Conservation (phyloP, 2,329 filamentous ascomycete species). For the Thyridium curvatum region DNA sequence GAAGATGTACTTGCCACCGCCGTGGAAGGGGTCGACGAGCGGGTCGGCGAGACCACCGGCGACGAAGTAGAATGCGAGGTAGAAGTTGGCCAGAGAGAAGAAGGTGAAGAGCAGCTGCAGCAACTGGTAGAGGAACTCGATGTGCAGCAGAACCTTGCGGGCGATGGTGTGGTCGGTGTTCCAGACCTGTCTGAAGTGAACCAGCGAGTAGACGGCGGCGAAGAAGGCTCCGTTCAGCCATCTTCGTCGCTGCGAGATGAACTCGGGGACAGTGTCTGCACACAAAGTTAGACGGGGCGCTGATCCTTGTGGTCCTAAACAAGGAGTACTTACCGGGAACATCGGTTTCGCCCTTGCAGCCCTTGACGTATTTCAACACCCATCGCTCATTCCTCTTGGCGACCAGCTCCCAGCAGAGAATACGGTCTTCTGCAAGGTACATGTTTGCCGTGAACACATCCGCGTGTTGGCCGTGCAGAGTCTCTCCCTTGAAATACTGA, state of each 20-base stretch:
- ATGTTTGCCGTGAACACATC: conserved; percentile 67
- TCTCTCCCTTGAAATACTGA: conserved; percentile 99
- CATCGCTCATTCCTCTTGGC: conserved; percentile 92
- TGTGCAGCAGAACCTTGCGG: conserved; percentile 85
- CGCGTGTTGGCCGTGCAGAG: conserved; percentile 88
- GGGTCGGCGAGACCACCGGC: conserved; percentile 81
- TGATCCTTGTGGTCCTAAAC: too few relatives aligned
- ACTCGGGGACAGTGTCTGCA: conserved; percentile 83
- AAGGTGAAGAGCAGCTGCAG: conserved; percentile 91
- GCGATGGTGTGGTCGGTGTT: conserved; percentile 82
- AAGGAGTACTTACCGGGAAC: conserved; percentile 83
- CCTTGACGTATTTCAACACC: conserved; percentile 97
- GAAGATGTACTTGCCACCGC: conserved; percentile 80
- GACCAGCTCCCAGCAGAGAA: conserved; percentile 90
- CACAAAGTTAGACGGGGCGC: background rate
- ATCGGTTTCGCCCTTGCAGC: conserved; percentile 94
- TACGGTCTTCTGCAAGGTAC: conserved; percentile 86
- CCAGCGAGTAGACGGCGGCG: conserved; percentile 92
- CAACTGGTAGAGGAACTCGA: conserved; percentile 95
- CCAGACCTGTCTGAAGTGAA: conserved; percentile 94
- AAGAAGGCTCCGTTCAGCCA: conserved; percentile 99
- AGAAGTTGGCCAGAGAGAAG: conserved; percentile 98
- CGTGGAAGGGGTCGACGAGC: conserved; percentile 81
- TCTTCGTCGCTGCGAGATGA: conserved; percentile 90
- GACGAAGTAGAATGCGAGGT: conserved; percentile 97